Base-by-base conservation (phyloP, 2,329 filamentous ascomycete species). In the Ophiostoma sp. region DNA sequence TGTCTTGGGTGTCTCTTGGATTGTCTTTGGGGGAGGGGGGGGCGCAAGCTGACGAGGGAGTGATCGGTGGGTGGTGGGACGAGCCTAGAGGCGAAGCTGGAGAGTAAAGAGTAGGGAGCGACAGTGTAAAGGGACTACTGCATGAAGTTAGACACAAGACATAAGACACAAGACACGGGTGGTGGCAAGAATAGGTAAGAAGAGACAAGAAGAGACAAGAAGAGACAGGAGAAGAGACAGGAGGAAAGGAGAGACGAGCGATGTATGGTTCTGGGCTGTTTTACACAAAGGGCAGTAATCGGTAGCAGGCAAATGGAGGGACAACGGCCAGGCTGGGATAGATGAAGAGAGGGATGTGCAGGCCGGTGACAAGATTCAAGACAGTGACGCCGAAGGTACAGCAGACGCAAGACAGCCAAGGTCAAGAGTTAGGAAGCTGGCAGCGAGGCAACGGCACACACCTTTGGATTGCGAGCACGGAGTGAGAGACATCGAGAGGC, bases 41-140 rank as follows among this genome's bases (percentile, higher is more conserved):
- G 45, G 36, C 52, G 67, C 64, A 18, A 60, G 67, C 67, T 65
- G 64, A 63, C n/a, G 55, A 60, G 55, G 55, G 55, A 38, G 55
- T 18, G 27, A 60, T 60, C 55, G 55, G 27, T 58, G 52, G 52
- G 9, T 58, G 52, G 5, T 58, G 11, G 52, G 52, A 27, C 27
- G 52, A 11, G 52, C 36, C 52, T 38, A n/a, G 47, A 6, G 9
- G 47, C 12, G 14, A 44, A 44, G 42, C 42, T 44, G 5, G 42
- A 44, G 45, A 16, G 12, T 47, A 52, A 16, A 52, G 49, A n/a
- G 27, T 27, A 27, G 27, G 27, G 27, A 27, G 27, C 27, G 27
- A 27, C 27, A 27, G 27, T 27, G 27, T 27, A 27, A 27, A 27
- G 27, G 27, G 27, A 27, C 27, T 27, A 27, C 27, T 27, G 27